Evolutionary conservation across 345 rosid genomes (phyloP).

Genomic region (Rhizophora apiculata): DNA sequence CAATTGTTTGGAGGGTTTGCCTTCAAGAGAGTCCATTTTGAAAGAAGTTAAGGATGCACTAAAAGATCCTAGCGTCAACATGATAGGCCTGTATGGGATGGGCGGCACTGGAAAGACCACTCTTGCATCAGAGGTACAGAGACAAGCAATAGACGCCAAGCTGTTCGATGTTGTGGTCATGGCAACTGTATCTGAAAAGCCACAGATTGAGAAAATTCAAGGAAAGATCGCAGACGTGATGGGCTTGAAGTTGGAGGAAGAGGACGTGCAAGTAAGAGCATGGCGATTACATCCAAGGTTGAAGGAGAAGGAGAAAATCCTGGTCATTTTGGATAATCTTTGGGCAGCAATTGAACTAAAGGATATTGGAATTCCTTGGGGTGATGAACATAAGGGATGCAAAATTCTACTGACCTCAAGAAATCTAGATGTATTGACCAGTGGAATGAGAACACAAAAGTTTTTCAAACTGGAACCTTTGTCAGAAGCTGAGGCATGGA

Average conservation of each 20-base stretch:
- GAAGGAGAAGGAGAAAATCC: slow-evolving; percentile 16
- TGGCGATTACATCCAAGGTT: neutral
- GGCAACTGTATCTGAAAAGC: neutral
- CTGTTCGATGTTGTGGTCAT: slow-evolving; percentile 5
- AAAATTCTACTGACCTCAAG: slow-evolving; percentile 34
- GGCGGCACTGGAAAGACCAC: slow-evolving; percentile 9
- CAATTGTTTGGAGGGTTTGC: neutral
- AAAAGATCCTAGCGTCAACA: neutral
- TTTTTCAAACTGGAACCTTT: neutral
- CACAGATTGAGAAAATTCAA: slow-evolving; percentile 16
- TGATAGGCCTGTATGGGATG: slow-evolving; percentile 9
- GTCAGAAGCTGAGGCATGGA: slow-evolving; percentile 25
- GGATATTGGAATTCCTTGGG: slow-evolving; percentile 28
- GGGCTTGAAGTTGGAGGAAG: neutral
- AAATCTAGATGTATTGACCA: neutral
- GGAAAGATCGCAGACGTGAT: slow-evolving; percentile 14
- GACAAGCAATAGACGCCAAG: neutral
- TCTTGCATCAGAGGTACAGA: neutral
- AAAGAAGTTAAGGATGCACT: neutral
- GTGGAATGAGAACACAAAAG: slow-evolving; percentile 15
- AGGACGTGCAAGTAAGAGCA: neutral
- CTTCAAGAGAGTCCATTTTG: neutral
- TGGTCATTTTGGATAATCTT: slow-evolving; percentile 30
- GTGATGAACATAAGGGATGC: slow-evolving; percentile 18
- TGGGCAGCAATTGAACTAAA: slow-evolving; percentile 25